Base-by-base conservation (phyloP, 106 monocot genomes). In the Alisma plantagoaquatica region DNA sequence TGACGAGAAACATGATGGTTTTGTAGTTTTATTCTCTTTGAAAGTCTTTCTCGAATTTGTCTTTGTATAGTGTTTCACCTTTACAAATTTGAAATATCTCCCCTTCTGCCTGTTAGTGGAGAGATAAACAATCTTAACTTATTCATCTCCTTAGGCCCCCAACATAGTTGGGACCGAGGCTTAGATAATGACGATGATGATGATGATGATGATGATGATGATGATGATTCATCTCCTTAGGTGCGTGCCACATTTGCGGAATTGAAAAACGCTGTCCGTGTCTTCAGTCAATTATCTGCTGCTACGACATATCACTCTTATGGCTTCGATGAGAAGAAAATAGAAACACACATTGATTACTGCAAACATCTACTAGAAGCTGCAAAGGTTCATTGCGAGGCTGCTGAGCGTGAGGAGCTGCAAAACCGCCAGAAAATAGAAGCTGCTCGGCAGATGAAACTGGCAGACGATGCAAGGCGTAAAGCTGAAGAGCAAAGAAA, bases 241-340 rank as follows among this genome's bases (percentile, higher is more conserved):
- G 84, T 98, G 14, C 81, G 98, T 10, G 53, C 85, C 38, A 98
- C 98, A 25, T 81, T 98, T 22, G 54, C 76, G n/a, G 98, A 98
- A 55, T 56, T 98, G 73, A 84, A 82, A 59, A 90, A 98, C 70
- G 98, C 98, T 54, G 85, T 98, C 53, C 72, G 90, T 57, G 38
- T 98, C 5, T 98, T 98, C 51, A 98, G 81, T 41, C 82, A 70
- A 53, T 73, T 98, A 53, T 85, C 82, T 75, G 67, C 85, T 18
- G 75, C 75, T 15, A 71, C 78, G 21, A 72, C 66, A 56, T 73
- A 68, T 61, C 90, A 90, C 21, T 65, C 67, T 41, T 82, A 90
- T 85, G 98, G 98, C 12, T 98, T 98, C 45, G 98, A 98, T 71
- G 90, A 89, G 63, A 90, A 79, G 65, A 98, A 98, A 62, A 85